phyloP scores from a whole-genome alignment of 495 filamentous ascomycete genomes.

The Penicillium pancosmium region DNA sequence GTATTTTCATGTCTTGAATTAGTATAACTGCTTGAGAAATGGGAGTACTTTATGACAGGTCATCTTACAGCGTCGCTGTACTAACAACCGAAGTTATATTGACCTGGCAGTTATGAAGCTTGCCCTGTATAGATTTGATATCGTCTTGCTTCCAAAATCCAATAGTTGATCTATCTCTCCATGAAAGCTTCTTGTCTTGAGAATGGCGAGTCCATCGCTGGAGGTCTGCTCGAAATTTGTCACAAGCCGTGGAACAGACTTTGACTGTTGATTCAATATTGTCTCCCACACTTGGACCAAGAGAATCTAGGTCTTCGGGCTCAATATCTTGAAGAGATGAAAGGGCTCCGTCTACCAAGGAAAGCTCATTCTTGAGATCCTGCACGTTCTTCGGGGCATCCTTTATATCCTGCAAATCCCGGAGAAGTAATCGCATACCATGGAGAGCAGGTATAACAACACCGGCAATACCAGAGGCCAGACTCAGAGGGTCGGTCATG shows the following conservation, averaged over 20 bases:
- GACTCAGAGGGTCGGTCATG: conserved; percentile 42
- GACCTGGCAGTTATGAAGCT: conserved; percentile 15
- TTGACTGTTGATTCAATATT: conserved; percentile 33
- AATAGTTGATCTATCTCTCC: conserved; percentile 11
- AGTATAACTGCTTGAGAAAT: not conserved
- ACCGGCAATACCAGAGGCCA: conserved; percentile 38
- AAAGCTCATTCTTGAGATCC: conserved; percentile 33
- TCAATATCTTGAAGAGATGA: conserved; percentile 36
- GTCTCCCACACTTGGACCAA: conserved; percentile 33
- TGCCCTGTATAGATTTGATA: conserved; percentile 10
- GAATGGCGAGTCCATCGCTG: conserved; percentile 18
- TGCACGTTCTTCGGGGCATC: conserved; percentile 39
- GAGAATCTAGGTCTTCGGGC: conserved; percentile 35
- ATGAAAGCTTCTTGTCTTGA: conserved; percentile 6
- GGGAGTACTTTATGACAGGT: not conserved
- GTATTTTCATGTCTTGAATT: not conserved
- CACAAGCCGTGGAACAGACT: conserved; percentile 33
- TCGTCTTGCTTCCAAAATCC: conserved; percentile 15
- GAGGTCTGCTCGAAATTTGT: conserved; percentile 15
- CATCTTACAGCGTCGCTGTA: not conserved
- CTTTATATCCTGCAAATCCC: conserved; percentile 41
- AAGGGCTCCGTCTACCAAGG: conserved; percentile 34
- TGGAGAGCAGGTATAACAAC: conserved; percentile 41
- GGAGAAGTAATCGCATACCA: conserved; percentile 34
- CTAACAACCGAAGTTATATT: conserved; percentile 11